These are phyloP conservation scores for Psophocarpus tetragonolobus DNA, from an alignment of 306 rosid genomes.

Conservation along the genomic window DNA sequence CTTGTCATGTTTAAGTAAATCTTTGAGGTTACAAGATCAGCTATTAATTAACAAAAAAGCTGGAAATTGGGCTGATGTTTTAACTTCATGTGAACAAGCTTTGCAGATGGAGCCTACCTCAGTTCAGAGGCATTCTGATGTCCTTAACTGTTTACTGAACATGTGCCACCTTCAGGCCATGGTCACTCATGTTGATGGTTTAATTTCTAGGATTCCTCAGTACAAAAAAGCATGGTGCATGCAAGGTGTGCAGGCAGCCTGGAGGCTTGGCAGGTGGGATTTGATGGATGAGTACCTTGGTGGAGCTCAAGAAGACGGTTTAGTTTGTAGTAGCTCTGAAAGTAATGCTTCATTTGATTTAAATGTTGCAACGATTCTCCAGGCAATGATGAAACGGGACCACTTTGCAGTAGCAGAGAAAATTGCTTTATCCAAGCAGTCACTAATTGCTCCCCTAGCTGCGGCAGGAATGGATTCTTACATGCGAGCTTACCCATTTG, in stretches of 20 bases:
- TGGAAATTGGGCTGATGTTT: conserved; percentile 96
- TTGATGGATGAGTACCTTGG: conserved; percentile 94
- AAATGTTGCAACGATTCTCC: conserved; percentile 95
- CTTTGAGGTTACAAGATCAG: conserved; percentile 82
- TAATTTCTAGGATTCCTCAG: conserved; percentile 76
- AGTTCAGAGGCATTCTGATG: conserved; percentile 95
- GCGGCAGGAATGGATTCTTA: conserved; percentile 99
- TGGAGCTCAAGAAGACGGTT: conserved; percentile 88
- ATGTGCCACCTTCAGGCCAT: conserved; percentile 99
- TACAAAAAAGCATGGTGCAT: conserved; percentile 96
- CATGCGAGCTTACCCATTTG: conserved; percentile 87
- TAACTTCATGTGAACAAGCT: conserved; percentile 95
- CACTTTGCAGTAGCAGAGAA: conserved; percentile 82
- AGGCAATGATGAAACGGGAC: conserved; percentile 94
- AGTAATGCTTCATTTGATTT: conserved; percentile 91
- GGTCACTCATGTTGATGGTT: conserved; percentile 98
- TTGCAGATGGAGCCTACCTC: conserved; percentile 93
- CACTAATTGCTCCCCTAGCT: conserved; percentile 88
- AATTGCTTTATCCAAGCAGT: conserved; percentile 86
- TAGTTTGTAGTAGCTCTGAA: conserved; percentile 84
- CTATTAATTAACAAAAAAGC: conserved; percentile 82
- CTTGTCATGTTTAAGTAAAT: conserved; percentile 73
- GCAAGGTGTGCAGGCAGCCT: conserved; percentile 99
- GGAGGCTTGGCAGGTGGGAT: conserved; percentile 99
- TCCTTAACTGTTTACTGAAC: conserved; percentile 85